Evolutionary conservation across 352 stramenopile species (phyloP).

Genomic region (Phytophthora cajani): DNA sequence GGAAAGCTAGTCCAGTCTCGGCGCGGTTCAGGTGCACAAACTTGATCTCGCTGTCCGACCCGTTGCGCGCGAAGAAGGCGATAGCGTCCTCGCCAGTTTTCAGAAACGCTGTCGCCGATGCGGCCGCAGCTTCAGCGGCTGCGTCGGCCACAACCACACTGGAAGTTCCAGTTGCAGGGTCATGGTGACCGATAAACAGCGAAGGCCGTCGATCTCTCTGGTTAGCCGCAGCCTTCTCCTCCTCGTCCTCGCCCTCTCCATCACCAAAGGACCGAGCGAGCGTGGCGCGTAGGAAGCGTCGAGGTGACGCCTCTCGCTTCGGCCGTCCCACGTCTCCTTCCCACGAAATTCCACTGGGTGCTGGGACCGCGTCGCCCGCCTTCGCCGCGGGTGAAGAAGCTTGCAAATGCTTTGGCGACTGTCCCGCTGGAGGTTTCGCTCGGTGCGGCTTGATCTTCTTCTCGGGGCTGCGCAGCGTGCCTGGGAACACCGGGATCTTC

Average conservation of each 20-base stretch:
- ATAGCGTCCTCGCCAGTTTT: slow-evolving; percentile 92
- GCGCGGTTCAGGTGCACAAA: slow-evolving; percentile 94
- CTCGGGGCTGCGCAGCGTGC: slow-evolving; percentile 65
- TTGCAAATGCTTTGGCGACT: slow-evolving; percentile 24
- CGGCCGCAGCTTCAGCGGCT: slow-evolving; percentile 59
- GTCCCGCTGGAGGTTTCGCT: slow-evolving; percentile 18
- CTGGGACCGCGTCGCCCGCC: slow-evolving; percentile 8
- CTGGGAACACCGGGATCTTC: slow-evolving; percentile 79
- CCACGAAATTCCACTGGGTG: slow-evolving; percentile 11
- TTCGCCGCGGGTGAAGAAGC: slow-evolving; percentile 14
- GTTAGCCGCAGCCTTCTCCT: slow-evolving; percentile 30
- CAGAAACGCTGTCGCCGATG: slow-evolving; percentile 59
- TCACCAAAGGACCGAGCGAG: slow-evolving; percentile 42
- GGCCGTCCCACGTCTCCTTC: slow-evolving; percentile 35
- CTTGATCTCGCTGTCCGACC: slow-evolving; percentile 92
- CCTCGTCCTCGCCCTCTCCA: slow-evolving; percentile 16
- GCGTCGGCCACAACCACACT: slow-evolving; percentile 47
- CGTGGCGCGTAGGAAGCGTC: slow-evolving; percentile 71
- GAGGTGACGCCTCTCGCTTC: slow-evolving; percentile 62
- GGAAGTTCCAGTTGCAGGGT: slow-evolving; percentile 50
- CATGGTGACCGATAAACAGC: slow-evolving; percentile 55
- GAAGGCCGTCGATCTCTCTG: slow-evolving; percentile 40
- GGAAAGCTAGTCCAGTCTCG: slow-evolving; percentile 71
- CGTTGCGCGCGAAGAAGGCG: slow-evolving; percentile 94
- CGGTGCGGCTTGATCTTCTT: slow-evolving; percentile 24